Evolutionary conservation across 805 yeast genomes (phyloP).

Genomic region (Myxozyma udenii): DNA sequence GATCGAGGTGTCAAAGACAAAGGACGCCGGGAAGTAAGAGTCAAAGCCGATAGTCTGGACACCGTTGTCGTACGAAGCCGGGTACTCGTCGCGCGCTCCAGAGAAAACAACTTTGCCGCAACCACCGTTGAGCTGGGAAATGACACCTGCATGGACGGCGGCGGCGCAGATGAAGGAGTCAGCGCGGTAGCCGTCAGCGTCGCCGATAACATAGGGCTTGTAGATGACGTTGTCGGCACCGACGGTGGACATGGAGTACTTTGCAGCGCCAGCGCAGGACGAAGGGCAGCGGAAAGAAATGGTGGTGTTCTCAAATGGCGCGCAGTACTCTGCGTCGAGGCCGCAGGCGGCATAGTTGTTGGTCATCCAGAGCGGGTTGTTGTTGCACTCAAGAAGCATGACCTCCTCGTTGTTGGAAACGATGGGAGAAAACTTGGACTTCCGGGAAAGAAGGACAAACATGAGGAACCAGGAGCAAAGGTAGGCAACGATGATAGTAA

Average conservation of each 20-base stretch:
- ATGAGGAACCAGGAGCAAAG: conserved; percentile 28
- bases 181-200: conserved; percentile 69
- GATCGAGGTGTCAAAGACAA: conserved; percentile 49
- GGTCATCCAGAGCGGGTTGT: conserved; percentile 30
- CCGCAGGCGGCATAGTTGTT: conserved; percentile 59
- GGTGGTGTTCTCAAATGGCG: conserved; percentile 44
- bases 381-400: conserved; percentile 26
- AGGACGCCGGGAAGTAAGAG: conserved; percentile 74
- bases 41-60: conserved; percentile 57
- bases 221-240: conserved; percentile 69
- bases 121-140: conserved; percentile 75
- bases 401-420: conserved; percentile 20
- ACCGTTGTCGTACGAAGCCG: conserved; percentile 49
- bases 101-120: conserved; percentile 61
- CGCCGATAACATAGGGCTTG: conserved; percentile 72
- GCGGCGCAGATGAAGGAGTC: conserved; percentile 90
- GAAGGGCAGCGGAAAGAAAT: conserved; percentile 80
- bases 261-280: conserved; percentile 71
- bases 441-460: conserved; percentile 27
- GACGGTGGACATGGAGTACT: conserved; percentile 72
- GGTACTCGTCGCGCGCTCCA: conserved; percentile 54
- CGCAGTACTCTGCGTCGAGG: conserved; percentile 59
- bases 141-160: conserved; percentile 78
- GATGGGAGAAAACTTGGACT: conserved; percentile 27
- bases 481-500: conserved; percentile 18